Evolutionary conservation across 2,329 filamentous ascomycete genomes (phyloP).

Genomic region (Conoideocrella luteorostrata): DNA sequence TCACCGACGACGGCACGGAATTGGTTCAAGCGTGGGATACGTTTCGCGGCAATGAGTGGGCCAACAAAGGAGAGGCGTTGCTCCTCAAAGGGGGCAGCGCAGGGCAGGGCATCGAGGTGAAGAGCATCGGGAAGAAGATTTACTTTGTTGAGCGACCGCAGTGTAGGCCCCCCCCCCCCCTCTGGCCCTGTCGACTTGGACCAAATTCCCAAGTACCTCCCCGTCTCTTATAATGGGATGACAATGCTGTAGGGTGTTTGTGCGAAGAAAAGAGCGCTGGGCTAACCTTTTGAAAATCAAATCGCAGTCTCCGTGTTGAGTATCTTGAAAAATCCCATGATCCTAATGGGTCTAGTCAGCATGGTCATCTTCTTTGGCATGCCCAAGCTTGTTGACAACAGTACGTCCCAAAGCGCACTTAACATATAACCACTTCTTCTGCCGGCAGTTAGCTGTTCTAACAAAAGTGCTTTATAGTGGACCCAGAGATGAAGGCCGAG

Average conservation of each 20-base stretch:
- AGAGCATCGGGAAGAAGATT: slow-evolving; percentile 56
- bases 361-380: slow-evolving; percentile 83
- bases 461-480: slow-evolving; percentile 55
- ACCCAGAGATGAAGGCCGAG: slow-evolving; percentile 89
- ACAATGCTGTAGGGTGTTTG: no score
- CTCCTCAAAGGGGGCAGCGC: slow-evolving; percentile 30
- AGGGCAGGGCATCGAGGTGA: slow-evolving; percentile 48
- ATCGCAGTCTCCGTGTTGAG: slow-evolving; percentile 65
- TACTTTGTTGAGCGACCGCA: slow-evolving; percentile 71
- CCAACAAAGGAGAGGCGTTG: slow-evolving; percentile 66
- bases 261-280: neutral
- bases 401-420: slow-evolving; percentile 50
- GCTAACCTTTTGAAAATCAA: slow-evolving; percentile 4
- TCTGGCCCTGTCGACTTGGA: neutral
- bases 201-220: neutral
- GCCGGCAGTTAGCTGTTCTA: neutral
- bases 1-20: slow-evolving; percentile 27
- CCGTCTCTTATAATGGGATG: neutral
- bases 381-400: slow-evolving; percentile 93
- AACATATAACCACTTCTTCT: neutral
- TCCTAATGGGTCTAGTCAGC: slow-evolving; percentile 79
- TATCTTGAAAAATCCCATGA: slow-evolving; percentile 93
- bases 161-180: slow-evolving; percentile 50
- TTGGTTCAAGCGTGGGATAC: slow-evolving; percentile 68
- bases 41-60: slow-evolving; percentile 84